phyloP scores from a whole-genome alignment of 2,329 filamentous ascomycete species.

The Cladophialophora immunda region DNA sequence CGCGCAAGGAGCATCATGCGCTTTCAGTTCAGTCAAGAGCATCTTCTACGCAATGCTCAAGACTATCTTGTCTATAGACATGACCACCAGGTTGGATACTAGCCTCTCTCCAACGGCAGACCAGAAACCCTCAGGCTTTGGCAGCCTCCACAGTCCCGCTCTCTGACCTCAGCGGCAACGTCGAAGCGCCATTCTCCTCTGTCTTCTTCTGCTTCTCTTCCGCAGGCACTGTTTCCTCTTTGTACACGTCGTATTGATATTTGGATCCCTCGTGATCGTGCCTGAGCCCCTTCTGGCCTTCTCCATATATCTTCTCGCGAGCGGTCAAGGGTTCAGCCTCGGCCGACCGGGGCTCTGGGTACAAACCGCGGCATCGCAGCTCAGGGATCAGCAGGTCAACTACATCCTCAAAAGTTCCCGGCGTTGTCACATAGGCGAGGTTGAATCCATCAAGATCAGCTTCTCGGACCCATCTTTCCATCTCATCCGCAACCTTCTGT shows the following conservation, averaged over 20 bases:
- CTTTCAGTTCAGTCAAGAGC: background rate
- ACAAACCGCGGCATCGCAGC: constrained; percentile 53
- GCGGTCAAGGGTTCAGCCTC: constrained; percentile 57
- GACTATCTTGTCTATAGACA: background rate
- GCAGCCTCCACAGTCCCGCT: background rate
- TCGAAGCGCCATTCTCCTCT: constrained; percentile 8
- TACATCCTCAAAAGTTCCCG: constrained; percentile 62
- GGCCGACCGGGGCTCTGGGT: constrained; percentile 37
- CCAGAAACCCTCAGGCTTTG: constrained; percentile 1
- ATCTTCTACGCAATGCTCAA: background rate
- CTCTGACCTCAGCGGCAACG: constrained; percentile 13
- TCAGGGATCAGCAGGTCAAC: constrained; percentile 61
- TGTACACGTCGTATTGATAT: constrained; percentile 71
- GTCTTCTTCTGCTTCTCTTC: constrained; percentile 24
- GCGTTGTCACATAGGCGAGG: constrained; percentile 59
- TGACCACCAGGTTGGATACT: background rate
- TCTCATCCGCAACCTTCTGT: constrained; percentile 69
- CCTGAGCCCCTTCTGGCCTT: constrained; percentile 64
- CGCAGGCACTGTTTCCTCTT: constrained; percentile 57
- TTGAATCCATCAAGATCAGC: constrained; percentile 80
- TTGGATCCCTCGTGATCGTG: constrained; percentile 66
- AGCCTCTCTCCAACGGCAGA: background rate
- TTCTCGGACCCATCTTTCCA: constrained; percentile 73
- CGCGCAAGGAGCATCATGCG: background rate
- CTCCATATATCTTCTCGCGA: constrained; percentile 69